Conservation (phyloP, 805 yeast species). For the Candida easanensis region DNA sequence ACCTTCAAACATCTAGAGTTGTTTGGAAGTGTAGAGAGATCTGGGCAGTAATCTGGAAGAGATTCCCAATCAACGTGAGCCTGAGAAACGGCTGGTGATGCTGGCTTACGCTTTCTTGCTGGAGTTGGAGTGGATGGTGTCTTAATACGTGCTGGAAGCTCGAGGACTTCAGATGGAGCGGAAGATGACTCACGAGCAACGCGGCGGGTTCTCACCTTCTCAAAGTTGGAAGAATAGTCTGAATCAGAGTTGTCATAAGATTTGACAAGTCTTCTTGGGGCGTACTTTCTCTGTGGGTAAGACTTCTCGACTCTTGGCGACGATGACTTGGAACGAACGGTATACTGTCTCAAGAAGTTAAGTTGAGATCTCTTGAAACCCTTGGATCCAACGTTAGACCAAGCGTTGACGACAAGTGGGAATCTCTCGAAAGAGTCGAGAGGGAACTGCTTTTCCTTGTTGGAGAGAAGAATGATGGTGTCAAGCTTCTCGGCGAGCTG, state of each 20-base stretch:
- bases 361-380: slow-evolving; percentile 48
- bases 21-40: slow-evolving; percentile 60
- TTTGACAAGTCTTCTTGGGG: slow-evolving; percentile 25
- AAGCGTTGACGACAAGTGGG: slow-evolving; percentile 50
- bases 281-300: slow-evolving; percentile 19
- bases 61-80: slow-evolving; percentile 62
- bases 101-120: slow-evolving; percentile 39
- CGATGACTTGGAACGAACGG: slow-evolving; percentile 22
- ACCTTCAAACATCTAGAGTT: slow-evolving; percentile 73
- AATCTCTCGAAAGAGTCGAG: slow-evolving; percentile 45
- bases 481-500: slow-evolving; percentile 16
- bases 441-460: slow-evolving; percentile 38
- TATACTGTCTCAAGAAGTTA: slow-evolving; percentile 51
- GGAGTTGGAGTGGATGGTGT: slow-evolving; percentile 27
- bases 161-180: slow-evolving; percentile 22
- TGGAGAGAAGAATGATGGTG: slow-evolving; percentile 16
- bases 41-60: slow-evolving; percentile 83
- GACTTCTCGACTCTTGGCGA: slow-evolving; percentile 15
- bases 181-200: slow-evolving; percentile 38
- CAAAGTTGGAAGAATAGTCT: slow-evolving; percentile 33
- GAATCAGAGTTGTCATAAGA: slow-evolving; percentile 29
- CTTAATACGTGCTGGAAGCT: not conserved
- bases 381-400: slow-evolving; percentile 40
- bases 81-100: slow-evolving; percentile 41
- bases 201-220: slow-evolving; percentile 61